Evolutionary conservation across 202 grass and related monocot species (phyloP).

Genomic region (Eragrostis tef): DNA sequence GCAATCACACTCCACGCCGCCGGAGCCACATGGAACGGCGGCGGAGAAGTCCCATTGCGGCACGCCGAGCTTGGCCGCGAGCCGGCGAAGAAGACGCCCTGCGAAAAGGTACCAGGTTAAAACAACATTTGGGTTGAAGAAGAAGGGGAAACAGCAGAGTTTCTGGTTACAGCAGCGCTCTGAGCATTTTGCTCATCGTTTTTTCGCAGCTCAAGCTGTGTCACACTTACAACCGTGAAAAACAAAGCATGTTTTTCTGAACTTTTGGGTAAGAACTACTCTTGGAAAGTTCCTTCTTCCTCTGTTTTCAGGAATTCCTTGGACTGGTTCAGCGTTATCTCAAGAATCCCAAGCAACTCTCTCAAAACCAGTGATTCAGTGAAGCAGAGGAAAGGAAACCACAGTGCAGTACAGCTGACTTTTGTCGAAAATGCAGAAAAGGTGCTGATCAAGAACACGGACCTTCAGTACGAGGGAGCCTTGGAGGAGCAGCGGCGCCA

Average conservation of each 20-base stretch:
- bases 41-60: conserved; percentile 67
- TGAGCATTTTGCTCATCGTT: not conserved
- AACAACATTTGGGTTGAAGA: conserved; percentile 1
- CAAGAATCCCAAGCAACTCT: not conserved
- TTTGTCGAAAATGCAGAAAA: not conserved
- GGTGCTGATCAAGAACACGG: not conserved
- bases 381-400: not conserved
- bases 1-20: conserved; percentile 65
- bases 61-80: conserved; percentile 50
- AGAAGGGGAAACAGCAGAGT: not conserved
- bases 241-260: not conserved
- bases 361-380: not conserved
- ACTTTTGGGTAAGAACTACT: not conserved
- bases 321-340: not conserved
- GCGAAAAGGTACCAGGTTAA: not conserved
- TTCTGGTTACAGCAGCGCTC: not conserved
- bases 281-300: not conserved
- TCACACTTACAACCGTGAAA: not conserved
- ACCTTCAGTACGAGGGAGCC: conserved; percentile 57
- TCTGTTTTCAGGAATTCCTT: conserved; percentile 6
- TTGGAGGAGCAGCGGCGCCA: conserved; percentile 31
- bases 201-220: not conserved
- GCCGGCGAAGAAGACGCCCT: conserved; percentile 53
- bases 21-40: conserved; percentile 48
- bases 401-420: not conserved